A percentile compares a stretch with the other conserved stretches of the same genome.
Evolutionary conservation across 176 grass and related monocot species (phyloP).

Genomic region (Aegilops longissima): DNA sequence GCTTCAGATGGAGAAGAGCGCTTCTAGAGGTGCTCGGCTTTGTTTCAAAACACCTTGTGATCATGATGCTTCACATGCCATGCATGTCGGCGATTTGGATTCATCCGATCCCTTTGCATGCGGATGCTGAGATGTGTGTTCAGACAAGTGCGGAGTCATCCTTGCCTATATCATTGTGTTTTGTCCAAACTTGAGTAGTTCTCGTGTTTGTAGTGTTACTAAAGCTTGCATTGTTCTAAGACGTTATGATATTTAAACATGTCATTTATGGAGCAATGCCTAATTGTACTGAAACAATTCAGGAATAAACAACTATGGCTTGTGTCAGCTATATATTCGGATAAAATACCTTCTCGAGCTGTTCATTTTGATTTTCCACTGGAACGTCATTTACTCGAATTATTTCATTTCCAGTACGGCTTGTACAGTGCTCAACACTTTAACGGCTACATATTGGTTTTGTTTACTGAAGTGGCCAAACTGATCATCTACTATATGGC

Average conservation of each 20-base stretch:
- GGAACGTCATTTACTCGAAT: neutral
- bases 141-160: neutral
- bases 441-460: neutral
- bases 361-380: neutral
- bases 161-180: neutral
- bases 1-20: slow-evolving; percentile 13
- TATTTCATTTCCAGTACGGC: neutral
- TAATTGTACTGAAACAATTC: neutral
- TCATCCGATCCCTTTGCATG: neutral
- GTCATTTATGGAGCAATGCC: neutral
- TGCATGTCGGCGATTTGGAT: neutral
- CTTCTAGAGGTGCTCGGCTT: neutral
- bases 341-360: neutral
- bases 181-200: neutral
- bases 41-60: neutral
- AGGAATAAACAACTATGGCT: neutral
- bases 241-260: neutral
- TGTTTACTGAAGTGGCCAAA: neutral
- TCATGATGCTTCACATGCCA: neutral
- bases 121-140: neutral
- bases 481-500: neutral
- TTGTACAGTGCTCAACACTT: neutral
- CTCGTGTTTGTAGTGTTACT: neutral
- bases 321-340: no score
- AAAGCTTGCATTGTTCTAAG: neutral